A percentile compares a stretch with the other conserved stretches of the same genome.
These are phyloP conservation scores for Westerdykella sp. DNA, from an alignment of 2,329 filamentous ascomycete species.

Conservation along the genomic window DNA sequence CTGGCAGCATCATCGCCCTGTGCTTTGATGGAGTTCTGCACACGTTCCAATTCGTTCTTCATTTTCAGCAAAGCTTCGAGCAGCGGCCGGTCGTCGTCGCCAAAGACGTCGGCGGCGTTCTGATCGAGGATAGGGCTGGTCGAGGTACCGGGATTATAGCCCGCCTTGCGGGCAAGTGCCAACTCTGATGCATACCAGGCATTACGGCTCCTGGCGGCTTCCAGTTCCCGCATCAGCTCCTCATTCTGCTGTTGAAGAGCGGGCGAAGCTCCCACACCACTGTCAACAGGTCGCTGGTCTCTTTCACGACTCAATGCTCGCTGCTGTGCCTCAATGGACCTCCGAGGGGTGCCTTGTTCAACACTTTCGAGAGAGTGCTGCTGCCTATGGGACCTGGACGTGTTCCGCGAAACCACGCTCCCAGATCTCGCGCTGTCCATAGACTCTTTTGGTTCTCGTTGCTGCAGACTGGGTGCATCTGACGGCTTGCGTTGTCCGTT, in stretches of 20 bases:
- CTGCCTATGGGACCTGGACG: slow-evolving; percentile 46
- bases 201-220: slow-evolving; percentile 76
- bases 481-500: slow-evolving; percentile 23
- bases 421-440: slow-evolving; percentile 32
- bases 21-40: slow-evolving; percentile 82
- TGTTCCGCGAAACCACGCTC: slow-evolving; percentile 30
- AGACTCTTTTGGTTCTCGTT: slow-evolving; percentile 29
- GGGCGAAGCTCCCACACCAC: slow-evolving; percentile 54
- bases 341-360: slow-evolving; percentile 30
- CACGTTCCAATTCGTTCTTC: slow-evolving; percentile 80
- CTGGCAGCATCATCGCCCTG: slow-evolving; percentile 81
- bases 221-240: slow-evolving; percentile 77
- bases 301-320: slow-evolving; percentile 25
- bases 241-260: slow-evolving; percentile 59
- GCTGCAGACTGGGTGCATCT: slow-evolving; percentile 19
- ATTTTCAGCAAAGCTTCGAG: slow-evolving; percentile 90
- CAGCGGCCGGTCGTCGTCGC: slow-evolving; percentile 84
- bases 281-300: slow-evolving; percentile 50
- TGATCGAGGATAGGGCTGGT: slow-evolving; percentile 70
- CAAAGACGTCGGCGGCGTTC: slow-evolving; percentile 69
- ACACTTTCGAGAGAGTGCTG: slow-evolving; percentile 62
- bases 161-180: slow-evolving; percentile 81
- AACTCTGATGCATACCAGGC: slow-evolving; percentile 97
- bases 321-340: slow-evolving; percentile 28
- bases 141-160: slow-evolving; percentile 69